These are phyloP conservation scores for Sclerotinia glacialis DNA, from an alignment of 2,329 filamentous ascomycete species.

Conservation along the genomic window DNA sequence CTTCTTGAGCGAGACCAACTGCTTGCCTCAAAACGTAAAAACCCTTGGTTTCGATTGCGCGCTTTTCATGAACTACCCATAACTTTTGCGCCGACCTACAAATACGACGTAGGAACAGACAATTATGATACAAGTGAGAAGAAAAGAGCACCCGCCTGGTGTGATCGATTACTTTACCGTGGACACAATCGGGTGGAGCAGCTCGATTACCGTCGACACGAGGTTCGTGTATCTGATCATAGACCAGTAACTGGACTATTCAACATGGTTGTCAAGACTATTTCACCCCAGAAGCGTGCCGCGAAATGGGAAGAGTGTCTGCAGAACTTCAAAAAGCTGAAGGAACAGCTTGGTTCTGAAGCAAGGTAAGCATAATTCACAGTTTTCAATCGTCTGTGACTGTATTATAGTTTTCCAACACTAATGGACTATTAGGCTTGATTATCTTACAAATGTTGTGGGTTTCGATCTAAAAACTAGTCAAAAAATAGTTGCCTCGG, in stretches of 20 bases:
- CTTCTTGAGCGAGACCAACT: constrained; percentile 92
- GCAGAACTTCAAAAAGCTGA: constrained; percentile 70
- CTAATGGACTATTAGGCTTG: constrained; percentile 47
- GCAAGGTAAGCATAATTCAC: constrained; percentile 65
- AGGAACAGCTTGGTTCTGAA: constrained; percentile 63
- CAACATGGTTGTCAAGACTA: constrained; percentile 77
- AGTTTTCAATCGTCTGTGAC: constrained; percentile 15
- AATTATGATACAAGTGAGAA: constrained; percentile 95
- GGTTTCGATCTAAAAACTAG: constrained; percentile 42
- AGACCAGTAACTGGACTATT: constrained; percentile 86
- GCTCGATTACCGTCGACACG: constrained; percentile 82
- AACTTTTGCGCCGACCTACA: constrained; percentile 93
- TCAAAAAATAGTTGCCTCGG: constrained; percentile 31
- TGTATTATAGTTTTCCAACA: background rate
- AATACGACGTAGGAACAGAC: constrained; percentile 95
- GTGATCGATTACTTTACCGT: constrained; percentile 86
- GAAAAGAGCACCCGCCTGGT: constrained; percentile 92
- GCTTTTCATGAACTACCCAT: constrained; percentile 91
- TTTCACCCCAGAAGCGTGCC: constrained; percentile 65
- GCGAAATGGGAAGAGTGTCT: constrained; percentile 70
- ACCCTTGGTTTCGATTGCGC: constrained; percentile 82
- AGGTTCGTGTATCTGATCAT: constrained; percentile 88
- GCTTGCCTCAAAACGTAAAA: constrained; percentile 81
- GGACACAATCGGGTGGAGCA: constrained; percentile 79
- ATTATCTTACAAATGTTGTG: constrained; percentile 63